Evolutionary conservation across 2,329 filamentous ascomycete species (phyloP).

Genomic region (Ophiostoma montium): DNA sequence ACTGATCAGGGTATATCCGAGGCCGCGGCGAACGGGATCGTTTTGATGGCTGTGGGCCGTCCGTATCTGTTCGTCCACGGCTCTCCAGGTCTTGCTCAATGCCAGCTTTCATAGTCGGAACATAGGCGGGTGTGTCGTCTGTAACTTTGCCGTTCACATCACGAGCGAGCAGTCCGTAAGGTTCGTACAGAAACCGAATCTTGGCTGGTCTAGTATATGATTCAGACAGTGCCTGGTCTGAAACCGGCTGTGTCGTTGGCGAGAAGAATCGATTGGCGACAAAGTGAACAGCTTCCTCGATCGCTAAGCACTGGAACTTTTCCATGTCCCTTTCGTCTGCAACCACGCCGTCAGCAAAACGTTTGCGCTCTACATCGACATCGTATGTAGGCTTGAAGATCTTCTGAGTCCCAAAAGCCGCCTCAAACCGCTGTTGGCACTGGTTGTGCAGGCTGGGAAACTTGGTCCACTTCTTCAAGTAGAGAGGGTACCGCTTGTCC

Average conservation of each 20-base stretch:
- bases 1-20: constrained; percentile 1
- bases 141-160: background rate
- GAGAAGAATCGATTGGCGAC: background rate
- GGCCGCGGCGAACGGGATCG: background rate
- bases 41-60: background rate
- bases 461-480: background rate
- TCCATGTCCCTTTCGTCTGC: background rate
- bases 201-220: background rate
- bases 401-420: background rate
- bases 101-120: background rate
- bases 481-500: background rate
- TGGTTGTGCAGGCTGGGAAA: background rate
- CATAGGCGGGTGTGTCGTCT: background rate
- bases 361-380: background rate
- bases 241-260: background rate
- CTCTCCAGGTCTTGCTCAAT: background rate
- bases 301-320: background rate
- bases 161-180: background rate
- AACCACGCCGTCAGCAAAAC: background rate
- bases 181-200: background rate
- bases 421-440: background rate
- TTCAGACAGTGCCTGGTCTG: background rate
- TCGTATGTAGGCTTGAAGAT: background rate
- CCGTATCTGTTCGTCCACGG: background rate
- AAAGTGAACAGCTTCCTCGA: background rate